Conservation (phyloP, 2,329 filamentous ascomycete genomes). For the Geoglossum cookeanum region DNA sequence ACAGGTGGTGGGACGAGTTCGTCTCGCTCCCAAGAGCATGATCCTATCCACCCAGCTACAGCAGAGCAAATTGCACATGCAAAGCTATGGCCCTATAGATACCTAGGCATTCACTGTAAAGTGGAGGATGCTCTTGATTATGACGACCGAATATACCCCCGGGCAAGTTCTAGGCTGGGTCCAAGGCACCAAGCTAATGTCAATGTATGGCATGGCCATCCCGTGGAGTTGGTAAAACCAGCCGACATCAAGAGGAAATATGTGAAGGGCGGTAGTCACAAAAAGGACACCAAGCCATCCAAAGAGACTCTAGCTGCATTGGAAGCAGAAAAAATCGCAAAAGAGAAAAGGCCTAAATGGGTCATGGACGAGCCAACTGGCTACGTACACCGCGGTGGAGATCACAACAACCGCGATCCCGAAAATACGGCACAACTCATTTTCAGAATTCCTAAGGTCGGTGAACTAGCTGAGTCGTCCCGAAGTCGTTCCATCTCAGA, state of each 20-base stretch:
- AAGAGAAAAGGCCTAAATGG: constrained; percentile 77
- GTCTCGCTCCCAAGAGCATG: constrained; percentile 35
- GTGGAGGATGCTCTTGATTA: constrained; percentile 92
- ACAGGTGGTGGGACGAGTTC: constrained; percentile 33
- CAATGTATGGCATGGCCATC: constrained; percentile 63
- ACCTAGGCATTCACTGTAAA: constrained; percentile 86
- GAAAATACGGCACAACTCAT: constrained; percentile 55
- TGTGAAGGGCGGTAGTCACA: constrained; percentile 39
- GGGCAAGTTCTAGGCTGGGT: constrained; percentile 80
- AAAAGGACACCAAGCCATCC: constrained; percentile 56
- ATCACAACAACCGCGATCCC: constrained; percentile 48
- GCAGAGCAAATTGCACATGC: constrained; percentile 82
- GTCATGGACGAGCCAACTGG: constrained; percentile 78
- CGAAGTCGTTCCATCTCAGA: constrained; percentile 18
- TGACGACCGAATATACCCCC: constrained; percentile 91
- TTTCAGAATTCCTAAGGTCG: constrained; percentile 51
- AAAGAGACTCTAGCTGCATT: constrained; percentile 64
- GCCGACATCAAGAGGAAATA: constrained; percentile 67
- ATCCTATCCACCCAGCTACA: constrained; percentile 41
- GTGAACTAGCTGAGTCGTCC: constrained; percentile 23
- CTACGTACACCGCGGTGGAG: constrained; percentile 69
- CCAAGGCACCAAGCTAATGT: constrained; percentile 83
- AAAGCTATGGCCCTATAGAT: constrained; percentile 89
- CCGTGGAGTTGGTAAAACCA: constrained; percentile 80
- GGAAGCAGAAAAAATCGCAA: constrained; percentile 62